These are phyloP conservation scores for Fomitopsis betulina DNA, from an alignment of 1,284 basidiomycete species.

Conservation along the genomic window DNA sequence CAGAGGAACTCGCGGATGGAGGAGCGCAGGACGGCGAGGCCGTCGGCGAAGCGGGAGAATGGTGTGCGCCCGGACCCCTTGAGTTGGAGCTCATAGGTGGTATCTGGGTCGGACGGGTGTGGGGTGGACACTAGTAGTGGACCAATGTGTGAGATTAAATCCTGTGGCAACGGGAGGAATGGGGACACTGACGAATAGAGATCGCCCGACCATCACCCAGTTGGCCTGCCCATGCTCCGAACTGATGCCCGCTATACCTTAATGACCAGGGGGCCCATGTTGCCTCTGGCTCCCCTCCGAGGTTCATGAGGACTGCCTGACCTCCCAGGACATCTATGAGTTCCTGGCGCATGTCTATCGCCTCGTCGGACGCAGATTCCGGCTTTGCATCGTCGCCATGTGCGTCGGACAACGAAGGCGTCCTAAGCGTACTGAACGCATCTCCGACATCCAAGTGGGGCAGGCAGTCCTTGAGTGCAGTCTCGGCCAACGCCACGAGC, in stretches of 20 bases:
- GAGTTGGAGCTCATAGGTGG: conserved; percentile 82
- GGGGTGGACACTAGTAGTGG: conserved; percentile 68
- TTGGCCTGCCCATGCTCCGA: conserved; percentile 94
- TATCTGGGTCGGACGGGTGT: conserved; percentile 52
- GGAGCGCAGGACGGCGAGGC: conserved; percentile 87
- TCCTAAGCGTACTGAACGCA: conserved; percentile 58
- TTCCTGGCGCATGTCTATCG: conserved; percentile 53
- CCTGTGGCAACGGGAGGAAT: not conserved
- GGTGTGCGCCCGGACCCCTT: conserved; percentile 95
- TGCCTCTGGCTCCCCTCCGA: conserved; percentile 30
- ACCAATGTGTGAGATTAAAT: not conserved
- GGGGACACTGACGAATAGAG: conserved; percentile 64
- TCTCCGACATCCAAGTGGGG: conserved; percentile 89
- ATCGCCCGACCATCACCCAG: conserved; percentile 94
- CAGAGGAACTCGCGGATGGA: conserved; percentile 91
- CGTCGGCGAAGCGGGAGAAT: conserved; percentile 89
- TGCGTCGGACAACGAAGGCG: conserved; percentile 39
- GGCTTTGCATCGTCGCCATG: conserved; percentile 16
- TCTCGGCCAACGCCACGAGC: conserved; percentile 69
- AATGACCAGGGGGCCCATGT: conserved; percentile 86
- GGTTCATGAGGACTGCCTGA: conserved; percentile 64
- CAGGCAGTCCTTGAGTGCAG: conserved; percentile 69
- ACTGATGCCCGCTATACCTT: conserved; percentile 89
- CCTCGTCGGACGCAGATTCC: conserved; percentile 29
- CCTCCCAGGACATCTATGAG: conserved; percentile 82